Base-by-base conservation (phyloP, 768 basidiomycete species). In the Russula earlei region DNA sequence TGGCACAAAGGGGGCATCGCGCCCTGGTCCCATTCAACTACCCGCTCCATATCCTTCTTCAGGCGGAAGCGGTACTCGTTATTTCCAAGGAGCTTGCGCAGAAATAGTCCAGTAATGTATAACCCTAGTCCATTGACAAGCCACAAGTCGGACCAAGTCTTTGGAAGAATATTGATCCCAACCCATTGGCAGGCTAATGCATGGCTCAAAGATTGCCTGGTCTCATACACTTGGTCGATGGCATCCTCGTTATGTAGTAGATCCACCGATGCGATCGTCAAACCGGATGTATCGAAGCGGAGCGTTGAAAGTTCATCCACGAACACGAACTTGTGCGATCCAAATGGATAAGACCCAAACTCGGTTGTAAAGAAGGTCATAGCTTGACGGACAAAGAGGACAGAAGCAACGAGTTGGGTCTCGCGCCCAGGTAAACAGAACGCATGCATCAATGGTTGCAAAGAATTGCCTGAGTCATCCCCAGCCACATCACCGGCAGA, bases 61-160 rank as follows among this genome's bases (percentile, higher is more conserved):
- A 99, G 70, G 54, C 91, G 79, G 70, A 91, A 97, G 5, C 96
- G 81, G 65, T 95, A 98, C 67, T 99, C 96, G 74, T 98, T 99
- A 70, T 87, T 96, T 37, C 96, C 96, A 54, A 97, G 76, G 14
- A 93, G 73, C 69, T 87, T 88, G 55, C 85, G 81, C 64, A 94
- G 72, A 73, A 90, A 97, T 40, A 93, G 77, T 10, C 87, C 86
- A 5, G 89, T 87, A 66, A 98, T 87, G 67, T 97, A 93, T 15
- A 93, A 75, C 9, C 91, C 86, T 44, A 99, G 74, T 1, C 94
- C 96, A 64, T 95, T 92, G 55, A 94, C 84, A n/a, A 99, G 81
- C 96, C 96, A 99, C 24, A 84, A 80, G 69, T 99, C 96, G 12
- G 91, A 87, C 81, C 90, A 91, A 27, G 84, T 79, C 72, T 91